These are phyloP conservation scores for Pythium sp. DNA, from an alignment of 352 stramenopile species.

Conservation along the genomic window DNA sequence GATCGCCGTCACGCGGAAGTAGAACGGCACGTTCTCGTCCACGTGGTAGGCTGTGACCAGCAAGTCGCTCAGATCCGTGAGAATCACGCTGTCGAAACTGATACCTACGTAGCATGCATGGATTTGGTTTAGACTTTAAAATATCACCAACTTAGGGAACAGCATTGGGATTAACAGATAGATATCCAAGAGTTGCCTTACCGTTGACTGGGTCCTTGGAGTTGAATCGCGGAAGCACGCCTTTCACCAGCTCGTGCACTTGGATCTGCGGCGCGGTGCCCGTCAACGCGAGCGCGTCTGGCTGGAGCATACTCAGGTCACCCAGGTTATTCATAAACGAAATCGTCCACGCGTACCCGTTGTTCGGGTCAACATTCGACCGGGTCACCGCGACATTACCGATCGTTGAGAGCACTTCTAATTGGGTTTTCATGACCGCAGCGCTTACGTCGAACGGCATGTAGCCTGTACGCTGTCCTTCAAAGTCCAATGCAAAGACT, in stretches of 20 bases:
- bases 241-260: constrained; percentile 70
- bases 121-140: not conserved
- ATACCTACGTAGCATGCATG: constrained; percentile 32
- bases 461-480: constrained; percentile 88
- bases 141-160: not conserved
- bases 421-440: constrained; percentile 83
- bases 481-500: constrained; percentile 88
- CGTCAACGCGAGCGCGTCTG: constrained; percentile 84
- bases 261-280: constrained; percentile 85
- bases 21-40: constrained; percentile 94
- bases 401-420: constrained; percentile 90
- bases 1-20: constrained; percentile 91
- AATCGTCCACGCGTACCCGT: constrained; percentile 91
- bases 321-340: constrained; percentile 92
- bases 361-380: constrained; percentile 87
- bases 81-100: constrained; percentile 81
- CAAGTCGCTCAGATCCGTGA: constrained; percentile 89
- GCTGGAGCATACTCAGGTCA: constrained; percentile 67
- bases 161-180: not conserved
- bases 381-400: constrained; percentile 85
- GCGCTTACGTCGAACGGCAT: constrained; percentile 88
- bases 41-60: constrained; percentile 78
- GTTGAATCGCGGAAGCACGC: constrained; percentile 90
- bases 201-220: constrained; percentile 79
- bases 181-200: constrained; percentile 16